Conservation (phyloP, 306 rosid genomes). For the Casuarina glauca region DNA sequence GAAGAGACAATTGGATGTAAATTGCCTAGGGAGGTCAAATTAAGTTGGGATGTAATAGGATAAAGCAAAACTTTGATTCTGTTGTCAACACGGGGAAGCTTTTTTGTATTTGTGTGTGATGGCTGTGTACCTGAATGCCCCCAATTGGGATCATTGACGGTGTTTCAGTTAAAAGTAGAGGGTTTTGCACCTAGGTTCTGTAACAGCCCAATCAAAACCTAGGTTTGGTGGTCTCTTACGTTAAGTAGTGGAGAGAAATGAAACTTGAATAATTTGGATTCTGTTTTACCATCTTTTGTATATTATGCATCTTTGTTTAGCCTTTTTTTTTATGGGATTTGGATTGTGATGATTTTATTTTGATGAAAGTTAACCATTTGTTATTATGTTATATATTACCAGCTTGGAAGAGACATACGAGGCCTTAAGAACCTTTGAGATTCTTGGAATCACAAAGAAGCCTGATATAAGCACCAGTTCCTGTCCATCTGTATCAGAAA, state of each 20-base stretch:
- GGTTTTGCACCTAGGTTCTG: background rate
- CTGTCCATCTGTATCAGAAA: slow-evolving; percentile 64
- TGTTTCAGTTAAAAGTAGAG: background rate
- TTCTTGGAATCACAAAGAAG: slow-evolving; percentile 65
- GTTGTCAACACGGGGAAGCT: background rate
- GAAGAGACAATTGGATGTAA: background rate
- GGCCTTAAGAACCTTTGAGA: slow-evolving; percentile 69
- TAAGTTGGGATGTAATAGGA: background rate
- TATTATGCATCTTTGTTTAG: background rate
- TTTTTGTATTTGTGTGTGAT: background rate
- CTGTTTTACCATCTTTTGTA: background rate
- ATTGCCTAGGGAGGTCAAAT: background rate
- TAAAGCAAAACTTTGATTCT: background rate
- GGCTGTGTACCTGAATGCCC: background rate
- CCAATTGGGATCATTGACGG: background rate
- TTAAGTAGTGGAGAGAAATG: background rate
- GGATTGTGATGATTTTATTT: background rate
- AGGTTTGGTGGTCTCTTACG: background rate
- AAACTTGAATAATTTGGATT: background rate
- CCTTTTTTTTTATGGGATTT: background rate
- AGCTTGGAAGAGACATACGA: slow-evolving; percentile 85
- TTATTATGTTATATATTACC: slow-evolving; percentile 28
- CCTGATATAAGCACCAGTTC: slow-evolving; percentile 45
- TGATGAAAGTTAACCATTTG: slow-evolving; percentile 16
- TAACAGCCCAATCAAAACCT: slow-evolving; percentile 39